These are phyloP conservation scores for Corymbia maculata DNA, from an alignment of 345 rosid genomes.

Conservation along the genomic window DNA sequence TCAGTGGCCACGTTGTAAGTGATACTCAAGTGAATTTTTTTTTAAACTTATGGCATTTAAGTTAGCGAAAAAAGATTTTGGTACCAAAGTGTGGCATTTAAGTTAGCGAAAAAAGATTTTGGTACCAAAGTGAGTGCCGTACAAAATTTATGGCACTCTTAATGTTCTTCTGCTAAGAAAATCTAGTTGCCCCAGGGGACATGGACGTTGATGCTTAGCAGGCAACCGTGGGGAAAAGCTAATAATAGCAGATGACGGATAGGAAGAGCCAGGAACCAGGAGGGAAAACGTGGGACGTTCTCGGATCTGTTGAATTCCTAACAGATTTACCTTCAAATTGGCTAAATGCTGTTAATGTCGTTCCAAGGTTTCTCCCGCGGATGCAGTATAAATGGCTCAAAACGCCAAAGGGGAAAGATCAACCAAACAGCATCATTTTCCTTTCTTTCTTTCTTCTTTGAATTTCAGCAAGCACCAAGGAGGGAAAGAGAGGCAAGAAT, in stretches of 20 bases:
- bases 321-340: neutral
- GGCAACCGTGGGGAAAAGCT: neutral
- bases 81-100: no score
- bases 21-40: no score
- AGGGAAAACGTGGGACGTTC: neutral
- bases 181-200: neutral
- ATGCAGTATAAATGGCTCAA: neutral
- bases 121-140: no score
- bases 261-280: neutral
- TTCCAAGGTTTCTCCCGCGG: neutral
- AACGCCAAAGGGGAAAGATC: neutral
- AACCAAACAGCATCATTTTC: neutral
- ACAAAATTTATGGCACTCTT: no score
- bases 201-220: neutral
- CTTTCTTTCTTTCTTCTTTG: neutral
- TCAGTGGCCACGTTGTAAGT: no score
- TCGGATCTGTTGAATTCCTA: neutral
- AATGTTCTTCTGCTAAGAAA: neutral
- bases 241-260: neutral
- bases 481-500: neutral
- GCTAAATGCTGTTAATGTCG: neutral
- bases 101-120: no score
- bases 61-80: no score
- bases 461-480: neutral
- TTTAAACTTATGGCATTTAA: no score